Evolutionary conservation across 2,329 filamentous ascomycete genomes (phyloP).

Genomic region (Piedraia hortae): DNA sequence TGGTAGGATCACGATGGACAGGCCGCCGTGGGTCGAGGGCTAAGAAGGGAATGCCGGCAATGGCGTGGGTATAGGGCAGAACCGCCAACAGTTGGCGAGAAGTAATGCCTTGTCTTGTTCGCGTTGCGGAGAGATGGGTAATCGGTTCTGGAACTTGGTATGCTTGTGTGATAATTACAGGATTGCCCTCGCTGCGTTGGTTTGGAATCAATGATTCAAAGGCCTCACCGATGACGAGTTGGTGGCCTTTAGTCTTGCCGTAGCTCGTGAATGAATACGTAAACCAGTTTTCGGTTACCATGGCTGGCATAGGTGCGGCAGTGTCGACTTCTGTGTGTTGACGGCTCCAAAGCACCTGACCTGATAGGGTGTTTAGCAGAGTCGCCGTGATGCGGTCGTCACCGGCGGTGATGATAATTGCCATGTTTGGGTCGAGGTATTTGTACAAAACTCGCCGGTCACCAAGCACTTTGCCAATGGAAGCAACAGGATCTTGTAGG

Average conservation of each 20-base stretch:
- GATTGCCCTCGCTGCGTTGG: slow-evolving; percentile 49
- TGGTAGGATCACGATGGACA: slow-evolving; percentile 54
- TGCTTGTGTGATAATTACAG: slow-evolving; percentile 51
- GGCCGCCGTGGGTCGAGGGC: slow-evolving; percentile 68
- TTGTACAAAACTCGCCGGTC: slow-evolving; percentile 92
- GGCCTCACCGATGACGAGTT: slow-evolving; percentile 62
- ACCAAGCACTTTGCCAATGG: slow-evolving; percentile 78
- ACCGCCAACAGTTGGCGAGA: slow-evolving; percentile 57
- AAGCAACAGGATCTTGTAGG: slow-evolving; percentile 63
- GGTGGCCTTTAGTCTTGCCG: slow-evolving; percentile 44
- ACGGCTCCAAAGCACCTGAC: slow-evolving; percentile 45
- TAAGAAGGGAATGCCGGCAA: slow-evolving; percentile 53
- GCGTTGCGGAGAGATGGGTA: slow-evolving; percentile 51
- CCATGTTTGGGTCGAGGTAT: slow-evolving; percentile 69
- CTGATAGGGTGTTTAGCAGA: slow-evolving; percentile 64
- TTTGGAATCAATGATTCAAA: slow-evolving; percentile 68
- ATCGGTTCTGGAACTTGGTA: slow-evolving; percentile 62
- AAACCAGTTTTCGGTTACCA: slow-evolving; percentile 86
- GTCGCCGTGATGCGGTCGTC: slow-evolving; percentile 31
- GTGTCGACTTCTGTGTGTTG: slow-evolving; percentile 48
- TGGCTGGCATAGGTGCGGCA: slow-evolving; percentile 43
- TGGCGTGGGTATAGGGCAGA: slow-evolving; percentile 41
- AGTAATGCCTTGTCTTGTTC: slow-evolving; percentile 78
- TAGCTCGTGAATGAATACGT: slow-evolving; percentile 46
- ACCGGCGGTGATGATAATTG: slow-evolving; percentile 44